A percentile compares a stretch with the other conserved stretches of the same genome.
Evolutionary conservation across 1,284 basidiomycete genomes (phyloP).

Genomic region (Inonotus hispidus): DNA sequence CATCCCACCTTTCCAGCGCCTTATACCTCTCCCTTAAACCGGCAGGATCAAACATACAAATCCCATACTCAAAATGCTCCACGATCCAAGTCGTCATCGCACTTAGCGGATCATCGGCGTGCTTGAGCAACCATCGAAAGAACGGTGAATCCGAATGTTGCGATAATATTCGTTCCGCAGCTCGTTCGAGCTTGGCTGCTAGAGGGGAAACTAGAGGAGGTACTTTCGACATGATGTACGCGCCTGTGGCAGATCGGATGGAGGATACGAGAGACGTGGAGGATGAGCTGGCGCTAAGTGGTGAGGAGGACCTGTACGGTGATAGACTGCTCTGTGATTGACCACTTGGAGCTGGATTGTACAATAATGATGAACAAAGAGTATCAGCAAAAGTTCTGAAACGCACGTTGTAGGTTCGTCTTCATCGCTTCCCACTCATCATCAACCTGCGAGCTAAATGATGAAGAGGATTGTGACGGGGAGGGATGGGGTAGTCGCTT

Average conservation of each 20-base stretch:
- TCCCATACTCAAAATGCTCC: slow-evolving; percentile 50
- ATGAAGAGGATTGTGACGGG: background rate
- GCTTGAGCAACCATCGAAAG: slow-evolving; percentile 43
- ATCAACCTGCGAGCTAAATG: background rate
- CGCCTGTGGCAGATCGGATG: slow-evolving; percentile 2
- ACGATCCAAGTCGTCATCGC: slow-evolving; percentile 44
- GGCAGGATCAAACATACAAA: slow-evolving; percentile 49
- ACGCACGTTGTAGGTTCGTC: slow-evolving; percentile 2
- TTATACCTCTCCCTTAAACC: slow-evolving; percentile 43
- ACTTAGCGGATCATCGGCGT: slow-evolving; percentile 41
- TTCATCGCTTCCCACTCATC: slow-evolving; percentile 16
- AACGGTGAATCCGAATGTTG: slow-evolving; percentile 37
- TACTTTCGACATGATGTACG: slow-evolving; percentile 11
- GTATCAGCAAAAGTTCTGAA: background rate
- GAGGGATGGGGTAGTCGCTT: background rate
- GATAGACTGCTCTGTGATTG: background rate
- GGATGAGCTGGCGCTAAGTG: background rate
- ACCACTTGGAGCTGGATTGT: background rate
- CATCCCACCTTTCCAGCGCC: slow-evolving; percentile 39
- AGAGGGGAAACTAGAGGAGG: slow-evolving; percentile 21
- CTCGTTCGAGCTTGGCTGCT: slow-evolving; percentile 27
- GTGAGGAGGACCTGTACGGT: background rate
- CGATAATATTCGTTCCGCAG: slow-evolving; percentile 32
- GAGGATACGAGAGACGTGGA: slow-evolving; percentile 1
- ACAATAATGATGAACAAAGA: too few relatives aligned